These are phyloP conservation scores for Ophiostoma quercus DNA, from an alignment of 2,329 filamentous ascomycete genomes.

Conservation along the genomic window DNA sequence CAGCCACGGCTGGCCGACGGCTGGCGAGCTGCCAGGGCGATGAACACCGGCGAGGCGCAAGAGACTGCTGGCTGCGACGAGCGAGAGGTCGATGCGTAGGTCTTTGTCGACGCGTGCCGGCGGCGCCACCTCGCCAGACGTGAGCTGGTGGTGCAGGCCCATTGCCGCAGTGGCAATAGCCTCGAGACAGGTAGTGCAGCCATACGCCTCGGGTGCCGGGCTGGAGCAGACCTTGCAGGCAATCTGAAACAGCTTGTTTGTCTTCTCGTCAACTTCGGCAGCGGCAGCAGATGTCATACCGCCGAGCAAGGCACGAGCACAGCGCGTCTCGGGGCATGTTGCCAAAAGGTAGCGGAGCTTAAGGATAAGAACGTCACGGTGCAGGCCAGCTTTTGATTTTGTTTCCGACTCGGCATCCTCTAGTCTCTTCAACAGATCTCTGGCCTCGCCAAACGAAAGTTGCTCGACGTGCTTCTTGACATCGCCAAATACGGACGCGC, in stretches of 20 bases:
- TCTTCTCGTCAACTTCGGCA: neutral
- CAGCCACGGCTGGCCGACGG: slow-evolving; percentile 21
- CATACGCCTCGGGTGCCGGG: neutral
- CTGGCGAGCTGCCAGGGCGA: neutral
- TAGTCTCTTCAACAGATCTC: slow-evolving; percentile 36
- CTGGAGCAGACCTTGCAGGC: slow-evolving; percentile 29
- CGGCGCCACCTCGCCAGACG: slow-evolving; percentile 21
- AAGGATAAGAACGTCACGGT: slow-evolving; percentile 33
- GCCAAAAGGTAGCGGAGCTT: slow-evolving; percentile 44
- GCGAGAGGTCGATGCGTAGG: slow-evolving; percentile 33
- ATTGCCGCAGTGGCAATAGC: slow-evolving; percentile 28
- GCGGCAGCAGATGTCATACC: neutral
- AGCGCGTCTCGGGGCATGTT: slow-evolving; percentile 36
- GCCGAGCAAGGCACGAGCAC: slow-evolving; percentile 11
- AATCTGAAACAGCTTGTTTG: slow-evolving; percentile 2
- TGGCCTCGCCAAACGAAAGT: slow-evolving; percentile 40
- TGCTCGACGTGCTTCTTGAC: slow-evolving; percentile 42
- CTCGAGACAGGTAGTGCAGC: slow-evolving; percentile 26
- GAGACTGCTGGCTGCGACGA: slow-evolving; percentile 33
- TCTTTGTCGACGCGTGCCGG: slow-evolving; percentile 32
- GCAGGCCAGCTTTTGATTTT: neutral
- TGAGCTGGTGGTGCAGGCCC: slow-evolving; percentile 28
- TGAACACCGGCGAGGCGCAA: slow-evolving; percentile 33
- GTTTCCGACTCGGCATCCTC: neutral
- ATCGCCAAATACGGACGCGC: slow-evolving; percentile 41